Evolutionary conservation across 257 asterid species (phyloP), one percentile per base, ranked within the genome.

Genomic region (Cruciata laevipes): DNA sequence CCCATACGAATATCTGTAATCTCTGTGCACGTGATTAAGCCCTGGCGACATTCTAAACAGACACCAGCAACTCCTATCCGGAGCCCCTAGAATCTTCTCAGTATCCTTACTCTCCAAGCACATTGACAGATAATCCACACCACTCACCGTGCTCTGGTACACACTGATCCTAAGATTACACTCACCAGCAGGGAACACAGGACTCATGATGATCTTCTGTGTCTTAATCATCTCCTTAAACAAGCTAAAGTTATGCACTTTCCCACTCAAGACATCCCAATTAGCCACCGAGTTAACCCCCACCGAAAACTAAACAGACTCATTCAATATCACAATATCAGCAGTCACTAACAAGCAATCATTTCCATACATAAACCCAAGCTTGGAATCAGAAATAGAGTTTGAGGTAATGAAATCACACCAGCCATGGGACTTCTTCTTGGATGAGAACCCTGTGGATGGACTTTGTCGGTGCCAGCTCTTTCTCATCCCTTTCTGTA

Each of bases 1-100:
- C 56, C 99, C 99, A 60, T 94, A 94, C 20, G 96, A 90, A 73
- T 94, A n/a, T n/a, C n/a, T n/a, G n/a, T n/a, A n/a, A n/a, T n/a
- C 99, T 69, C 98, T 83, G 30, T 94, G 99, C 78, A 94, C 83
- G 59, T 94, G 99, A 77, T 82, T 94, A 11, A 78, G 72, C 18
- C 96, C 95, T 0, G 82, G 87, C 83, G 95, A 94, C 99, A 94
- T 94, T 86, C 99, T 87, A 85, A 94, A 94, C 85, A 94, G 76
- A 78, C 99, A 94, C 99, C 98, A 94, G 74, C 99, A 94, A 86
- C 97, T 94, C 87, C 89, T 91, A 76, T 90, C 99, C 0, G 85
- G 71, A 55, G 71, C 73, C 80, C 80, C 76, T 57, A 78, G 47
- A 3, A 83, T 83, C 79, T 90, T 94, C 88, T 94, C 99, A 0